phyloP scores from a whole-genome alignment of 2,329 filamentous ascomycete genomes.

The Penicillium decumbens region DNA sequence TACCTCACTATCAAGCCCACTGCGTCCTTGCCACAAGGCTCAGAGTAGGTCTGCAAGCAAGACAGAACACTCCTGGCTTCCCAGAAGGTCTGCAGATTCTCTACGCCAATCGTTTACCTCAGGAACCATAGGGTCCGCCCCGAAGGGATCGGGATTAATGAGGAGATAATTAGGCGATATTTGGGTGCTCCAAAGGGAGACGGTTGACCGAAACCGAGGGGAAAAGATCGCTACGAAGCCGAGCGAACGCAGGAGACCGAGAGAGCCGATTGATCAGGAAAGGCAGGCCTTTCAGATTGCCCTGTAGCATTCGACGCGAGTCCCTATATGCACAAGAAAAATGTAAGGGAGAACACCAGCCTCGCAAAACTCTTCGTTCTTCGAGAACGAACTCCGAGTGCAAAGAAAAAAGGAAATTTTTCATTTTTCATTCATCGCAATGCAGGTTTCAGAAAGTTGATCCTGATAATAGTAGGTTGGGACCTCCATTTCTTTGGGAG shows the following conservation, averaged over 20 bases:
- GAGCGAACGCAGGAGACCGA: not conserved
- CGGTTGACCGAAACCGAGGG: not conserved
- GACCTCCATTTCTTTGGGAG: conserved; percentile 22
- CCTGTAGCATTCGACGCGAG: not conserved
- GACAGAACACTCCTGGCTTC: not conserved
- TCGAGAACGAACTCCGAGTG: conserved; percentile 41
- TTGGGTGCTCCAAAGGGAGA: not conserved
- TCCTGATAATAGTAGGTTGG: conserved; percentile 24
- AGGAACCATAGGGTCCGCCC: not conserved
- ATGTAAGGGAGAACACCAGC: conserved; percentile 1
- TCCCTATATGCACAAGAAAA: not conserved
- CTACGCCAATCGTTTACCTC: not conserved
- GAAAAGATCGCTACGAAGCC: not conserved
- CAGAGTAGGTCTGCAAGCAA: not conserved
- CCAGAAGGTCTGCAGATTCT: not conserved
- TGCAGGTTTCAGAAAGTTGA: conserved; percentile 25
- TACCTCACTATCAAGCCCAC: not conserved
- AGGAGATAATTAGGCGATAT: not conserved
- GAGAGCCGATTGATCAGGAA: not conserved
- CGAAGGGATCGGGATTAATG: not conserved
- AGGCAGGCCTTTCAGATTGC: not conserved
- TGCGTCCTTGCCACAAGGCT: not conserved
- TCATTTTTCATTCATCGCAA: conserved; percentile 56
- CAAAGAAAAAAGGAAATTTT: conserved; percentile 60
- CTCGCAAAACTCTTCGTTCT: conserved; percentile 1